Base-by-base conservation (phyloP, 202 grass and related monocot species). In the Schoenoplectus tabernaemontani region DNA sequence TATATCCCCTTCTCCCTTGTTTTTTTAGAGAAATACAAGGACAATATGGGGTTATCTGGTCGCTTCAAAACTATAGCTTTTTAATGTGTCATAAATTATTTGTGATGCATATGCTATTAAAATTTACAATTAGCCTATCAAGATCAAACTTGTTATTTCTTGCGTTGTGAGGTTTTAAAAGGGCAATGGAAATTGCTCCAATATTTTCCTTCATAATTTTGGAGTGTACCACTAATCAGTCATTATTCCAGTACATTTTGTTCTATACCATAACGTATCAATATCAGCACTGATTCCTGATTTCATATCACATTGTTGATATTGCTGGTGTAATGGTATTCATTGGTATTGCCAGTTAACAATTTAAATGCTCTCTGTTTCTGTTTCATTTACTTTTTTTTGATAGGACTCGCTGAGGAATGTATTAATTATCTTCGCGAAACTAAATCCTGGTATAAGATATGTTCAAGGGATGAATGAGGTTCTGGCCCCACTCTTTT, bases 381-480 rank as follows among this genome's bases (percentile, higher is more conserved):
- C 59, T 79, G 32, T 82, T 36, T 50, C 83, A 66, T 76, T 66
- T 16, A 60, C 81, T 44, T 34, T 51, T 78, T 53, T 37, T 80
- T 57, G 57, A n/a, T 86, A 97, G 93, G 89, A 85, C 65, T 91
- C 87, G 58, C 72, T 97, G 72, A 91, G 84, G 77, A 85, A 91
- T 76, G 36, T 88, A 81, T 81, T 97, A 28, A 71, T 93, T 63
- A 88, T 97, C 41, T 97, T 90, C 83, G 91, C 94, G 26, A 97
- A 97, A 83, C 76, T 97, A 36, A 93, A 97, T 90, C 87, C 85
- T 66, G 91, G 94, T 68, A 85, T 93, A 84, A 87, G 89, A 90
- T 97, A 97, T 76, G 94, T 97, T 30, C 94, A 92, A 90, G 94
- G 91, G 81, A 97, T 97, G 94, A 97, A 93, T 57, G 91, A 93